Evolutionary conservation across 805 yeast species (phyloP), one percentile per base, ranked within the genome.

Genomic region (Ogataea parapolymorpha): DNA sequence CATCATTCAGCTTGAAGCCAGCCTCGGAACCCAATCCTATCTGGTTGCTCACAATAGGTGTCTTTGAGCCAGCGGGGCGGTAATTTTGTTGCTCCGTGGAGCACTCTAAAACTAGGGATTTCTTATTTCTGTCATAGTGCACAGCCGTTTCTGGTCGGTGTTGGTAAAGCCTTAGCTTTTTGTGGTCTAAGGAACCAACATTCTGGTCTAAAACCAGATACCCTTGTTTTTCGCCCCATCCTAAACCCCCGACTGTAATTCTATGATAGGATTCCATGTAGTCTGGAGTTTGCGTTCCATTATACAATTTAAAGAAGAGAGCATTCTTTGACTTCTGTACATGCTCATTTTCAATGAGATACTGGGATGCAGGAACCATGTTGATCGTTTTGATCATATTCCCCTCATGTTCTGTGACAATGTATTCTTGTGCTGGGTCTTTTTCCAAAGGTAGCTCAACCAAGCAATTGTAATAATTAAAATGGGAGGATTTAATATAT

Each of bases 231-330:
- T 80, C 76, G 1, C 87, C 85, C 88, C 88, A 82, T 2, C 82
- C 80, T 2, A 87, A 83, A 2, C 89, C 89, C 4, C 89, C 89
- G 5, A 86, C 89, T 26, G 79, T 68, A 15, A 82, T 79, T 53
- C 75, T 74, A 4, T 15, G 20, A 56, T 64, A 74, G 39, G 70
- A 63, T 39, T 56, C 52, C 4, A 59, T 53, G 27, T 41, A 46
- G 39, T 52, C 46, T 12, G 46, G 22, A 20, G 7, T 38, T 3
- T 39, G 28, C 3, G 30, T 15, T 3, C 26, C 29, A 15, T 51
- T 37, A 13, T 38, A 45, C 4, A 61, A 34, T 32, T 52, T 46
- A 25, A 59, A 42, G 25, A 47, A 58, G 11, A 55, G 41, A 23
- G 56, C 58, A 17, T 49, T 50, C 29, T 51, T 54, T 1, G 53